Conservation (phyloP, 192 early-diverging fungal species). For the Lobosporangium transversale region DNA sequence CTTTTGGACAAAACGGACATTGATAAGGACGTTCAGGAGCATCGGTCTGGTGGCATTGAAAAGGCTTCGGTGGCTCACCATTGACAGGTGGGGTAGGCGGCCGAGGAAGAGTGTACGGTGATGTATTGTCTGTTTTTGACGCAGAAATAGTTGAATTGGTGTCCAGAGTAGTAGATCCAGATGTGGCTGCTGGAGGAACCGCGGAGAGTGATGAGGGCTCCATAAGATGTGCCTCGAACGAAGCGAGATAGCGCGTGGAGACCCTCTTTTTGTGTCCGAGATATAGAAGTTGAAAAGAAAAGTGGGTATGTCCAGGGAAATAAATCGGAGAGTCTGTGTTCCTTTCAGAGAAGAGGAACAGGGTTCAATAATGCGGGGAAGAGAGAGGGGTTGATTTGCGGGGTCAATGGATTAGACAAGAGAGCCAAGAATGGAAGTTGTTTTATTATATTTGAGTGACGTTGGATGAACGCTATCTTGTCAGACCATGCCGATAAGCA, state of each 20-base stretch:
- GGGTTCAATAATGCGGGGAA: slow-evolving; percentile 7
- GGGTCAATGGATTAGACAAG: slow-evolving; percentile 12
- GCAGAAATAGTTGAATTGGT: background rate
- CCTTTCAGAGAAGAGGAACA: background rate
- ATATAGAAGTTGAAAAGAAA: background rate
- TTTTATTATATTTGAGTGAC: too few species aligned
- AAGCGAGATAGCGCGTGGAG: background rate
- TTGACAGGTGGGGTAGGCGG: slow-evolving; percentile 30
- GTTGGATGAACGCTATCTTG: too few species aligned
- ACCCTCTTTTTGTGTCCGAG: background rate
- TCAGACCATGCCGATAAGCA: too few species aligned
- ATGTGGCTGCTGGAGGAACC: slow-evolving; percentile 4
- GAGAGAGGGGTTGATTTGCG: slow-evolving; percentile 8
- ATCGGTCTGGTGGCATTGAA: slow-evolving; percentile 45
- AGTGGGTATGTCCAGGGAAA: too few species aligned
- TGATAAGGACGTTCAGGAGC: slow-evolving; percentile 70
- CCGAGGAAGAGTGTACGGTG: slow-evolving; percentile 22
- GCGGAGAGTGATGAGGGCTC: slow-evolving; percentile 3
- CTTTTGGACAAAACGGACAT: slow-evolving; percentile 78
- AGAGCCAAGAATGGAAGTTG: background rate
- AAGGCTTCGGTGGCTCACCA: slow-evolving; percentile 46
- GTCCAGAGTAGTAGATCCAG: background rate
- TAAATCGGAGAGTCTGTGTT: slow-evolving; percentile 39
- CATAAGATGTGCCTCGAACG: background rate
- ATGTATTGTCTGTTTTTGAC: slow-evolving; percentile 1